Conservation (phyloP, 495 filamentous ascomycete genomes). For the Lasiosphaeria ovina region DNA sequence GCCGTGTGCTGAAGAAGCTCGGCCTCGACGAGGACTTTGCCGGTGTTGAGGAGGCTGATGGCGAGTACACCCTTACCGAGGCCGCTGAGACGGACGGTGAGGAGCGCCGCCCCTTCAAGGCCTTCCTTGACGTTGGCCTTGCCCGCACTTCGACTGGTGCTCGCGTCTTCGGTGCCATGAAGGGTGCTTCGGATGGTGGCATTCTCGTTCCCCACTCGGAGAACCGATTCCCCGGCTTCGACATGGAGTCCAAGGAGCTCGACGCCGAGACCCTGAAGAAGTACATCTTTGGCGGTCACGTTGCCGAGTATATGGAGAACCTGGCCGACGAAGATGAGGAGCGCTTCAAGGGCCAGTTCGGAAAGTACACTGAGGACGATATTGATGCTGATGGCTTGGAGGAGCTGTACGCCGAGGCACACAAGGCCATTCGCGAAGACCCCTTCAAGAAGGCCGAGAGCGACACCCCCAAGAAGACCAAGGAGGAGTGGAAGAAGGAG, state of each 20-base stretch:
- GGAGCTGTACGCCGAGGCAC: slow-evolving; percentile 92
- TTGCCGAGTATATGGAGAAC: slow-evolving; percentile 99
- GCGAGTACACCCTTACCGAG: slow-evolving; percentile 92
- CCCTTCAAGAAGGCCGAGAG: slow-evolving; percentile 92
- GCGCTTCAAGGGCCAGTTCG: slow-evolving; percentile 97
- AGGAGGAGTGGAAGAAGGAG: slow-evolving; percentile 97
- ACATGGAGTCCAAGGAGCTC: slow-evolving; percentile 94
- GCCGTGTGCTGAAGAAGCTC: slow-evolving; percentile 95
- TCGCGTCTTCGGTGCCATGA: slow-evolving; percentile 98
- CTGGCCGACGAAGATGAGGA: slow-evolving; percentile 99
- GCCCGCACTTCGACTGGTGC: slow-evolving; percentile 95
- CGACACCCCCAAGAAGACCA: slow-evolving; percentile 79
- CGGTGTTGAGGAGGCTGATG: slow-evolving; percentile 92
- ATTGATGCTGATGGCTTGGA: slow-evolving; percentile 95
- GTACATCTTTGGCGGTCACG: slow-evolving; percentile 98
- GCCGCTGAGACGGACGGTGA: slow-evolving; percentile 78
- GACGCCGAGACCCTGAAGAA: slow-evolving; percentile 94
- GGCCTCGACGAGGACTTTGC: slow-evolving; percentile 84
- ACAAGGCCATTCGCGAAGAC: slow-evolving; percentile 96
- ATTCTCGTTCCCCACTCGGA: slow-evolving; percentile 97
- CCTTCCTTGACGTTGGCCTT: slow-evolving; percentile 95
- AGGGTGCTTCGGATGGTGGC: slow-evolving; percentile 98
- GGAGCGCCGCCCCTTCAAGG: slow-evolving; percentile 97
- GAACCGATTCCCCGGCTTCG: slow-evolving; percentile 98
- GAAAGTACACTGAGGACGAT: slow-evolving; percentile 93